Percentiles rank a stretch among this genome's conserved stretches.
phyloP scores from a whole-genome alignment of 495 filamentous ascomycete genomes.

The Hypoxylon cercidicola region DNA sequence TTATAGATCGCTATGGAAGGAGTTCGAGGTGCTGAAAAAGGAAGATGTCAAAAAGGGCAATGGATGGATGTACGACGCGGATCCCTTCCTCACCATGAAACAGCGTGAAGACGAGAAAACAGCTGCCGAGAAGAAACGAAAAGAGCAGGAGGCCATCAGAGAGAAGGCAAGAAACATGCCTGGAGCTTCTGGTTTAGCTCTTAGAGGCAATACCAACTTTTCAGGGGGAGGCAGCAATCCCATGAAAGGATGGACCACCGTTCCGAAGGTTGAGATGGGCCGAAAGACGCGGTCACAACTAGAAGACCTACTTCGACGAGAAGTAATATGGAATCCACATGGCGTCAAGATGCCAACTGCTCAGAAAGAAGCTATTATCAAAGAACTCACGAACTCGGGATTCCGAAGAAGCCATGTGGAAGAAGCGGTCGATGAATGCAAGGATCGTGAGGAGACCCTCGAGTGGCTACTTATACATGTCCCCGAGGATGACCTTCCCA shows the following conservation, averaged over 20 bases:
- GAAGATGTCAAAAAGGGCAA: slow-evolving; percentile 78
- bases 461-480: slow-evolving; percentile 95
- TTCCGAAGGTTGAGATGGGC: slow-evolving; percentile 93
- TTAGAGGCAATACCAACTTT: slow-evolving; percentile 46
- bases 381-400: slow-evolving; percentile 78
- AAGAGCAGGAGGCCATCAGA: slow-evolving; percentile 67
- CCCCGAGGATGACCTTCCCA: slow-evolving; percentile 92
- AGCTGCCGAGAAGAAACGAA: slow-evolving; percentile 75
- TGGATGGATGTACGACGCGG: slow-evolving; percentile 94
- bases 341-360: slow-evolving; percentile 67
- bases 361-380: slow-evolving; percentile 69
- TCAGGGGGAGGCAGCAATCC: slow-evolving; percentile 42
- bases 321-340: slow-evolving; percentile 88
- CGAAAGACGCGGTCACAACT: slow-evolving; percentile 77
- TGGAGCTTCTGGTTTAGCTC: slow-evolving; percentile 51
- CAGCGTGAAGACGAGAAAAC: slow-evolving; percentile 81
- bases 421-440: slow-evolving; percentile 87
- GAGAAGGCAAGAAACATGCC: slow-evolving; percentile 70
- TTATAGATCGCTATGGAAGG: slow-evolving; percentile 88
- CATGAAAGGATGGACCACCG: slow-evolving; percentile 81
- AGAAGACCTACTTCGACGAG: slow-evolving; percentile 77
- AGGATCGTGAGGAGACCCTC: slow-evolving; percentile 90
- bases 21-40: slow-evolving; percentile 81
- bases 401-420: slow-evolving; percentile 89
- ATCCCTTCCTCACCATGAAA: slow-evolving; percentile 83